Evolutionary conservation across 768 basidiomycete species (phyloP), one percentile per base, ranked within the genome.

Genomic region (Agaricus subrufescens): DNA sequence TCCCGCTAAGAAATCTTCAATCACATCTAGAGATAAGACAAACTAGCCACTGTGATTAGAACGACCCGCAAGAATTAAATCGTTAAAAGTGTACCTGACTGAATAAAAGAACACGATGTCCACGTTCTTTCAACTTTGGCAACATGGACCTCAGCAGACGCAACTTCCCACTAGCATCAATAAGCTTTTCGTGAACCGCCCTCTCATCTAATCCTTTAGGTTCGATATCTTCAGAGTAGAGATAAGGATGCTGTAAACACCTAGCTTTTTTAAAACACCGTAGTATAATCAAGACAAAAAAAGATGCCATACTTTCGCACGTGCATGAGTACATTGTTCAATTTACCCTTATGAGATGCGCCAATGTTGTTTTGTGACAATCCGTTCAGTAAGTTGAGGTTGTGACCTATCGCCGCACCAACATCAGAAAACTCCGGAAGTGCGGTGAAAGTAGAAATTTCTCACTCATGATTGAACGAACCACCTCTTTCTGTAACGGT

Each of bases 241-340:
- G 78, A 66, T 96, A 96, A 0, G 94, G 94, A 69, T 97, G 94
- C 71, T 96, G 94, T 14, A 94, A 71, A 67, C 91, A 93, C 70
- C 91, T 93, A 50, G 2, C 53, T 39, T 46, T n/a, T 15, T 46
- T 50, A 50, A 19, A 5, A 45, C 23, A 25, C 26, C 4, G 46
- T 12, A 37, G 30, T 30, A 26, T 45, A 39, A 31, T 19, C n/a
- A 25, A 31, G 23, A 19, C 30, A 23, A 29, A 8, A 25, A 14
- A 31, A 14, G 29, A 23, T 46, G 25, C 69, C 86, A 54, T 63
- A 91, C 90, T 93, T 94, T 61, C 92, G 79, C 39, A 94, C 67
- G 62, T 95, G 87, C 92, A 95, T 94, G 46, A 94, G 72, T 48
- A 94, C 73, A 63, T 95, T 94, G 62, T 86, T 90, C 67, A 92